Base-by-base conservation (phyloP, 352 stramenopile species). In the Paralagenidium karlingii region DNA sequence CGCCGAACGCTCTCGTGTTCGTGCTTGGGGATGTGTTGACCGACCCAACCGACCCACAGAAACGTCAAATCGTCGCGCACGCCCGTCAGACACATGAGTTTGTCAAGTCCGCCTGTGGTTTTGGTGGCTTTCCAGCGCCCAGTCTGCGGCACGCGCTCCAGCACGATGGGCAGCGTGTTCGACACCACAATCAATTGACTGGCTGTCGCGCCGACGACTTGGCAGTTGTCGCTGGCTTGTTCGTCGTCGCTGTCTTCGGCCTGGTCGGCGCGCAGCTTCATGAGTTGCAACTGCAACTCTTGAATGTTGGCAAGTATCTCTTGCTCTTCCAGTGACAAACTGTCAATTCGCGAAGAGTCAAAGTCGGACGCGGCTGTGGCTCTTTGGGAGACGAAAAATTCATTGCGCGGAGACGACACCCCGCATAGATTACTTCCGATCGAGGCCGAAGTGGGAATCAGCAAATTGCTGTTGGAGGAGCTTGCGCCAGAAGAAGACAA, bases 251-350 rank as follows among this genome's bases (percentile, higher is more conserved):
- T 76, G 41, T 74, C 66, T 38, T 74, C 55, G 10, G 78, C 61
- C 40, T 82, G 51, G 32, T 84, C 74, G 10, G 67, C 61, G 12
- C 74, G 74, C n/a, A 80, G 53, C 43, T 74, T 64, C 66, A 74
- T 81, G 44, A 94, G 68, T 49, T 94, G 78, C 24, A 84, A 50
- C 48, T 94, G 82, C 8, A 94, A 61, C 32, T 94, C 80, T 40
- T 94, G 82, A 55, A 94, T 94, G 41, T 78, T 90, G 7, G 77
- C 71, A 38, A 94, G 55, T 44, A 94, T 83, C 52, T 90, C 76
- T 53, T 94, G 80, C 46, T 93, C 79, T 38, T 87, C 66, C 4
- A 92, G 55, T 34, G 63, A 82, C 30, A 92, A 51, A 41, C 64
- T 63, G 60, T 85, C 73, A 34, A 82, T 44, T 34, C 65, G 64